A percentile compares a stretch with the other conserved stretches of the same genome.
Evolutionary conservation across 2,329 filamentous ascomycete species (phyloP).

Genomic region (Penicillium sclerotigenum): DNA sequence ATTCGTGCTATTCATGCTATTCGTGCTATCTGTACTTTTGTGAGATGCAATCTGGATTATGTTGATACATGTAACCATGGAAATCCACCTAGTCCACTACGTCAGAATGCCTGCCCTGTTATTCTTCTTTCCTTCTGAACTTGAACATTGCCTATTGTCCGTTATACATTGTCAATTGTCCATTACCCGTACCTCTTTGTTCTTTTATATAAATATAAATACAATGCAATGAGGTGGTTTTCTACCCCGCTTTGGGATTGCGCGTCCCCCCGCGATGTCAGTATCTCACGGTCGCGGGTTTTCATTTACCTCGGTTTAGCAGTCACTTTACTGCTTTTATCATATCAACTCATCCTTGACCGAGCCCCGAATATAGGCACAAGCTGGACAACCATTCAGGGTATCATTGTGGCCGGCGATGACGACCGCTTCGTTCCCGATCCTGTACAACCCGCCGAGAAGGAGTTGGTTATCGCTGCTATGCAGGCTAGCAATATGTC

Average conservation of each 20-base stretch:
- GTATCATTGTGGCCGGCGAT: not conserved
- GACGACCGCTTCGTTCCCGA: not conserved
- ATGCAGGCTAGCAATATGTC: slow-evolving; percentile 22
- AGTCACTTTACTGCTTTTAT: slow-evolving; percentile 14
- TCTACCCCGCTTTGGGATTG: not conserved
- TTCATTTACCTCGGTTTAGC: slow-evolving; percentile 18
- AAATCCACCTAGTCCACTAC: not conserved
- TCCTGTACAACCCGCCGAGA: not conserved
- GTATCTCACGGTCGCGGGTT: slow-evolving; percentile 7
- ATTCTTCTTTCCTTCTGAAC: not conserved
- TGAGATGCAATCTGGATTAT: not conserved
- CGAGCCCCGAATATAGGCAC: slow-evolving; percentile 7
- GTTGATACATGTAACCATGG: not conserved
- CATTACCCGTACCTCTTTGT: not conserved
- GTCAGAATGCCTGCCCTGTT: not conserved
- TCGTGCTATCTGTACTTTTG: not conserved
- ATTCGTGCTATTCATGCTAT: not conserved
- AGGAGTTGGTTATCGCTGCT: slow-evolving; percentile 23
- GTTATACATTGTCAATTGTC: not conserved
- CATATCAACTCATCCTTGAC: slow-evolving; percentile 21
- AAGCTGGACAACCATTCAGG: not conserved
- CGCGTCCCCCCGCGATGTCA: not conserved
- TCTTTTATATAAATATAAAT: not conserved
- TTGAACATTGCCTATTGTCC: not conserved
- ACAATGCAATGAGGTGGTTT: slow-evolving; percentile 6